Evolutionary conservation across 2,329 filamentous ascomycete genomes (phyloP).

Genomic region (Calonectria pteridis): DNA sequence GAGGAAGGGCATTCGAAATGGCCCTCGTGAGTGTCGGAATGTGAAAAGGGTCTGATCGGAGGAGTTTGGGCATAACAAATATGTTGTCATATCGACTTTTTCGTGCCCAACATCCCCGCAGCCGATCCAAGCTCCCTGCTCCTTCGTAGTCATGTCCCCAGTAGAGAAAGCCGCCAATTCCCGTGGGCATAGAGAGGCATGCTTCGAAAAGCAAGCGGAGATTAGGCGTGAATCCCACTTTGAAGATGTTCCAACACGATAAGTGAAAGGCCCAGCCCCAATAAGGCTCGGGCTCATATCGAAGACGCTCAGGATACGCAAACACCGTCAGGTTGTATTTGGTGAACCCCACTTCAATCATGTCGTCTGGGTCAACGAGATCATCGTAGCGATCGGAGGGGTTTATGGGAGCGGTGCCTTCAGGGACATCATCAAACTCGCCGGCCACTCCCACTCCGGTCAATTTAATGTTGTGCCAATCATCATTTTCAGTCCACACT

Average conservation of each 20-base stretch:
- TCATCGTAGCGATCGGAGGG: constrained; percentile 12
- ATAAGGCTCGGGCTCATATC: background rate
- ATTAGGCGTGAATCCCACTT: background rate
- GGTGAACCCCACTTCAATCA: constrained; percentile 17
- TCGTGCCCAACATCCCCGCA: no score
- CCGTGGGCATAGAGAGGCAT: constrained; percentile 24
- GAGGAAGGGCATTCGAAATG: constrained; percentile 5
- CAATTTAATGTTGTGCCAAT: constrained; percentile 16
- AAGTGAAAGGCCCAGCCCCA: constrained; percentile 32
- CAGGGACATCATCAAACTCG: background rate
- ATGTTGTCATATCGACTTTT: constrained; percentile 4
- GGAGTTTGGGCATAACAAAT: background rate
- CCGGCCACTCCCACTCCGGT: constrained; percentile 26
- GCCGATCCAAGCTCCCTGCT: no score
- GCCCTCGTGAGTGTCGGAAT: constrained; percentile 10
- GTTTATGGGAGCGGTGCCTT: constrained; percentile 2
- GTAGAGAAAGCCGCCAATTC: background rate
- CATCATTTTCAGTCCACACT: constrained; percentile 28
- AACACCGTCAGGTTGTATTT: background rate
- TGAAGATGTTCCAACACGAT: constrained; percentile 31
- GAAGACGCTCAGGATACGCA: constrained; percentile 1
- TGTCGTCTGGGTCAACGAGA: background rate
- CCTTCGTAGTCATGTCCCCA: constrained; percentile 34
- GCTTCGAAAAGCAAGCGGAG: constrained; percentile 20
- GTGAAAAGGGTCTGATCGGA: constrained; percentile 14